Conservation (phyloP, 2,329 filamentous ascomycete species). For the Emmonsia crescens region DNA sequence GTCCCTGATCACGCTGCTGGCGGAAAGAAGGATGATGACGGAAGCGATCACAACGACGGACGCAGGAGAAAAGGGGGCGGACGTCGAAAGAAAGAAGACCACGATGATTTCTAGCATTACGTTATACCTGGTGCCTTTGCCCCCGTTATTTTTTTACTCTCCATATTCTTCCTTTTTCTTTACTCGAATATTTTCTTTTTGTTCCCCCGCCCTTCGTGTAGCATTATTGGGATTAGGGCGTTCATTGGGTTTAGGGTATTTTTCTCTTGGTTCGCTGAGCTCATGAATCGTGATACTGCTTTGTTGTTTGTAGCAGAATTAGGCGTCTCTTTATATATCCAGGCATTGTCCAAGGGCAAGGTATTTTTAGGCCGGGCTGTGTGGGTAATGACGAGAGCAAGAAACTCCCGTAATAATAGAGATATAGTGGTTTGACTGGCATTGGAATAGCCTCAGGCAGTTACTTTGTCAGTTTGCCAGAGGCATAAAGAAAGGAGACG, state of each 20-base stretch:
- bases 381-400: not conserved
- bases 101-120: conserved; percentile 19
- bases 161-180: not conserved
- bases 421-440: not conserved
- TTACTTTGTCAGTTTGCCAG: not conserved
- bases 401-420: not conserved
- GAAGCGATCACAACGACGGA: conserved; percentile 37
- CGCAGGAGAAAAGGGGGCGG: conserved; percentile 37
- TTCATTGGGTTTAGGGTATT: not conserved
- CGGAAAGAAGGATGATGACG: conserved; percentile 33
- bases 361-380: not conserved
- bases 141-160: not conserved
- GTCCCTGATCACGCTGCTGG: conserved; percentile 53
- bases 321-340: not conserved
- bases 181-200: not conserved
- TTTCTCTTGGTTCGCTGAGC: not conserved
- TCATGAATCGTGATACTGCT: not conserved
- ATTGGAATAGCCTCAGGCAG: not conserved
- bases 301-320: not conserved
- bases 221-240: conserved; percentile 4
- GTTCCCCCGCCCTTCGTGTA: not conserved
- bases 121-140: not conserved
- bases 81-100: conserved; percentile 32
- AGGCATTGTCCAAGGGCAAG: not conserved
- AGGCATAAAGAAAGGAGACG: not conserved